A percentile compares a stretch with the other conserved stretches of the same genome.
phyloP scores from a whole-genome alignment of 2,329 filamentous ascomycete species.

The Pseudocercospora fuligena region DNA sequence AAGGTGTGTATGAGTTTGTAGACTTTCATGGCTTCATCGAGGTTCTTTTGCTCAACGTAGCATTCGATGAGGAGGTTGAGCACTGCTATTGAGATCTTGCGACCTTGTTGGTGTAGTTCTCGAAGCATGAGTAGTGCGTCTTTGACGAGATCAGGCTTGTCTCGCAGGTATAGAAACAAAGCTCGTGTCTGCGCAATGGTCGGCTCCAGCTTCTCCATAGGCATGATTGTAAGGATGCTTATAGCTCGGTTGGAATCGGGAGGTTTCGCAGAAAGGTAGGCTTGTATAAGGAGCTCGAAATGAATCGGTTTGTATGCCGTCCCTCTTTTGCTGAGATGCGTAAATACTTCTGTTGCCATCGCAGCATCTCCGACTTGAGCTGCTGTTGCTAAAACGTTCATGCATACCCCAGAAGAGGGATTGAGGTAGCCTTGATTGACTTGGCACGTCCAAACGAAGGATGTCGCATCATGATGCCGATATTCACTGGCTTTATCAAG shows the following conservation, averaged over 20 bases:
- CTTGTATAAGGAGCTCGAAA: slow-evolving; percentile 78
- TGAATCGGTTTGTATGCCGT: slow-evolving; percentile 68
- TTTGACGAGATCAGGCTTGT: slow-evolving; percentile 52
- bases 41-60: slow-evolving; percentile 49
- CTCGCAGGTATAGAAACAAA: slow-evolving; percentile 62
- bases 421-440: slow-evolving; percentile 65
- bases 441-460: slow-evolving; percentile 71
- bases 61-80: slow-evolving; percentile 60
- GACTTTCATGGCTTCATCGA: slow-evolving; percentile 60
- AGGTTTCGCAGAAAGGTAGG: slow-evolving; percentile 62
- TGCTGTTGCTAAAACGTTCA: slow-evolving; percentile 73
- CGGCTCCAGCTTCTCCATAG: slow-evolving; percentile 63
- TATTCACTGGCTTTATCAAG: slow-evolving; percentile 74
- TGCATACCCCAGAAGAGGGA: slow-evolving; percentile 67
- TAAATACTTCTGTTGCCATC: slow-evolving; percentile 73
- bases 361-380: slow-evolving; percentile 68
- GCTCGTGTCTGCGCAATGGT: slow-evolving; percentile 65
- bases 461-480: slow-evolving; percentile 64
- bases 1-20: slow-evolving; percentile 64
- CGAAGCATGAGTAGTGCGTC: slow-evolving; percentile 63
- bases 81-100: slow-evolving; percentile 57
- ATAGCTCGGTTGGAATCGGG: slow-evolving; percentile 69
- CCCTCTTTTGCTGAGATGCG: slow-evolving; percentile 63
- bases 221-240: slow-evolving; percentile 74
- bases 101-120: slow-evolving; percentile 55